Conservation (phyloP, 2,329 filamentous ascomycete genomes). For the Fusarium tuaranense region DNA sequence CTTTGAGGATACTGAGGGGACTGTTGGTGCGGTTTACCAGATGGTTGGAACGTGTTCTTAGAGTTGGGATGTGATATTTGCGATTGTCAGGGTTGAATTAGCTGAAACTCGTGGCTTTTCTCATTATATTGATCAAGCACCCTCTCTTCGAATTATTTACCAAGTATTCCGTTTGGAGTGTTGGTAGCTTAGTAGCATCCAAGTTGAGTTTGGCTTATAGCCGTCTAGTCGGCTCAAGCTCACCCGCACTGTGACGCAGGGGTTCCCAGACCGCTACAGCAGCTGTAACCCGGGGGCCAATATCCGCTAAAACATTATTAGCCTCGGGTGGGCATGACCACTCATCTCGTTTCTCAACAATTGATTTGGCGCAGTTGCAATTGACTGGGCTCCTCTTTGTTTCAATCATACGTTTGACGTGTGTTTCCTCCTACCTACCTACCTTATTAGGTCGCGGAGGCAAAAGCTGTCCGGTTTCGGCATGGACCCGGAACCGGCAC, state of each 20-base stretch:
- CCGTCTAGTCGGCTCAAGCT: background rate
- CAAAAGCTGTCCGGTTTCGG: background rate
- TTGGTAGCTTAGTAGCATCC: background rate
- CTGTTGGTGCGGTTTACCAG: slow-evolving; percentile 47
- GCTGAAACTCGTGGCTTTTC: background rate
- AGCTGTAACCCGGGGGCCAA: background rate
- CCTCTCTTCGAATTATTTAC: background rate
- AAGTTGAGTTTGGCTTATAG: background rate
- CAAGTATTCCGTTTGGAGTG: background rate
- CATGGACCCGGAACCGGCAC: background rate
- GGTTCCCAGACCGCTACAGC: background rate
- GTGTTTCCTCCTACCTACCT: background rate
- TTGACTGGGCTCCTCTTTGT: background rate
- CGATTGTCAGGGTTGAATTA: background rate
- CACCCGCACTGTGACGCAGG: background rate
- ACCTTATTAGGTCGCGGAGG: background rate
- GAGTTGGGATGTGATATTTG: background rate
- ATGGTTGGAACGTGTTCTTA: slow-evolving; percentile 13
- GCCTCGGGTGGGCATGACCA: background rate
- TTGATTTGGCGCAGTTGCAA: background rate
- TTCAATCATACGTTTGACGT: background rate
- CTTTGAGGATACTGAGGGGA: slow-evolving; percentile 49
- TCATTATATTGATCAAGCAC: background rate
- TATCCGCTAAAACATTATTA: background rate
- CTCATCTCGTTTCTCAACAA: background rate